A percentile compares a stretch with the other conserved stretches of the same genome.
Conservation (phyloP, 331 rosid genomes). For the Rhamnella rubrinervis region DNA sequence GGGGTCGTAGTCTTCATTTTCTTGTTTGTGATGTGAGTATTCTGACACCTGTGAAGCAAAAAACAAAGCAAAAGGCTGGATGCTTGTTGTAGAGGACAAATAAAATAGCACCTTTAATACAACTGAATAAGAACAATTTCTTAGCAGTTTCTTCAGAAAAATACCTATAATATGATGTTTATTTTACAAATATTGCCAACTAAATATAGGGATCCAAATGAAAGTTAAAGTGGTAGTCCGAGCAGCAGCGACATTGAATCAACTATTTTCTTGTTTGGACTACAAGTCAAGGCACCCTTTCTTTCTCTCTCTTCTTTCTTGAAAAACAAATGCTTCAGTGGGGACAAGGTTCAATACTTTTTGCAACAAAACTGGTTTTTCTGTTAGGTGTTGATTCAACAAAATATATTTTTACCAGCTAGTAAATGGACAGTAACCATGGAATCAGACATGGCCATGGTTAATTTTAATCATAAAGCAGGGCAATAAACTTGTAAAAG, state of each 20-base stretch:
- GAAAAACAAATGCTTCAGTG: no score
- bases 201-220: not conserved
- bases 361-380: not conserved
- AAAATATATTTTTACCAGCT: constrained; percentile 3
- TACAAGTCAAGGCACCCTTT: no score
- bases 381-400: not conserved
- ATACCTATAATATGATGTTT: not conserved
- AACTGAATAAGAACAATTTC: not conserved
- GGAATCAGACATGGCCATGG: constrained; percentile 2
- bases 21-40: constrained; percentile 39
- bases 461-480: constrained; percentile 14
- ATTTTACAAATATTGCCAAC: not conserved
- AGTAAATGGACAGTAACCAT: not conserved
- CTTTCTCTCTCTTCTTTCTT: no score
- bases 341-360: no score
- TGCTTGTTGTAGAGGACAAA: not conserved
- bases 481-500: constrained; percentile 14
- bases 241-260: not conserved
- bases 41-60: constrained; percentile 46
- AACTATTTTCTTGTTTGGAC: not conserved
- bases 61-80: constrained; percentile 6
- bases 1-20: constrained; percentile 41
- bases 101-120: not conserved
- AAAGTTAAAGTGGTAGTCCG: not conserved
- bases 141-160: not conserved